These are phyloP conservation scores for Aristolochia contorta DNA, from an alignment of 164 flowering plant genomes.

Conservation along the genomic window DNA sequence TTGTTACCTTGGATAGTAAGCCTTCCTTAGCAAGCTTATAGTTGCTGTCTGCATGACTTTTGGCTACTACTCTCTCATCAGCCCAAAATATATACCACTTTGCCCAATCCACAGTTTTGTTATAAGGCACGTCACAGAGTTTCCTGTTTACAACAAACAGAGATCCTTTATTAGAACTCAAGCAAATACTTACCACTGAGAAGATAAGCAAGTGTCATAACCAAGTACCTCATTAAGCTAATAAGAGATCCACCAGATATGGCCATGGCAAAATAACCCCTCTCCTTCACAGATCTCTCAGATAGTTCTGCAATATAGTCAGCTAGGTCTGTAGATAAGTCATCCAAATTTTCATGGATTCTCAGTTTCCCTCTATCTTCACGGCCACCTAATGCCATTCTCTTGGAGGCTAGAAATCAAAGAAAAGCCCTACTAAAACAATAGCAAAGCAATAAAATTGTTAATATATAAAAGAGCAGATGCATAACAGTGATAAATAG, in stretches of 20 bases:
- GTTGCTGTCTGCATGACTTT: slow-evolving; percentile 74
- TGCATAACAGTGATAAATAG: not conserved
- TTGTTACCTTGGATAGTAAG: slow-evolving; percentile 60
- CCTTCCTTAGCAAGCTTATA: slow-evolving; percentile 70
- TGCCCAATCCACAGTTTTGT: slow-evolving; percentile 75
- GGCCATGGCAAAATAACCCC: slow-evolving; percentile 77
- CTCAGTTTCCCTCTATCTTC: slow-evolving; percentile 52
- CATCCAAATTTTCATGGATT: slow-evolving; percentile 63
- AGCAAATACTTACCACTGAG: not conserved
- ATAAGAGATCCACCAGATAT: slow-evolving; percentile 95
- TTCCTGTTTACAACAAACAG: slow-evolving; percentile 37
- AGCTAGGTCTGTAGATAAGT: slow-evolving; percentile 64
- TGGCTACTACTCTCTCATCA: slow-evolving; percentile 79
- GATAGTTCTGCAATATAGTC: slow-evolving; percentile 75
- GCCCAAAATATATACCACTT: slow-evolving; percentile 88
- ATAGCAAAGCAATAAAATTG: not conserved
- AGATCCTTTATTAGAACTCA: too few relatives aligned
- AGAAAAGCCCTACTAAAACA: not conserved
- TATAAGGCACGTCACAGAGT: slow-evolving; percentile 71
- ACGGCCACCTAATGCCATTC: slow-evolving; percentile 37
- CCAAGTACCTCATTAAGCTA: slow-evolving; percentile 60
- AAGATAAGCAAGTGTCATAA: slow-evolving; percentile 28
- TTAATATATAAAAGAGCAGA: not conserved
- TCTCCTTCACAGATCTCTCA: slow-evolving; percentile 69
- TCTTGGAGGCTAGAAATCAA: slow-evolving; percentile 9